phyloP scores from a whole-genome alignment of 306 rosid species.

The Fagus crenata region DNA sequence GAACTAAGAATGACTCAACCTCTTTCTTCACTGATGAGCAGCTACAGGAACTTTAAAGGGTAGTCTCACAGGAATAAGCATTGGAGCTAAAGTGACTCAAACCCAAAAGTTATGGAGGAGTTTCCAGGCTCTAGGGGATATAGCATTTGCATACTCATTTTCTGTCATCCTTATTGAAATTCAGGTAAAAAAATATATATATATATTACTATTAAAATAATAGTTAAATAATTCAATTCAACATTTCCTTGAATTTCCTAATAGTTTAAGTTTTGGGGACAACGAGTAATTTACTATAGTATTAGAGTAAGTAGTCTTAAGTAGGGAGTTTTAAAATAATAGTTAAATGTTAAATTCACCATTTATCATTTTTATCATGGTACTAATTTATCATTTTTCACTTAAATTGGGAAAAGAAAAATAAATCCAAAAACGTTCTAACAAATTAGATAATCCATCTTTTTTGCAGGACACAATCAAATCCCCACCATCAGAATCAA shows the following conservation, averaged over 20 bases:
- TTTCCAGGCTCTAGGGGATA: constrained; percentile 67
- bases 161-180: constrained; percentile 62
- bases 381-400: neutral
- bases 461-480: constrained; percentile 66
- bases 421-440: neutral
- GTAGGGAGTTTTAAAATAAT: too few species aligned
- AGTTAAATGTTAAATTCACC: too few species aligned
- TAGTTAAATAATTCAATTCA: too few species aligned
- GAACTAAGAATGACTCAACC: constrained; percentile 1
- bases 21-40: constrained; percentile 33
- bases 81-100: constrained; percentile 32
- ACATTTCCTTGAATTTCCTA: too few species aligned
- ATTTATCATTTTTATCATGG: too few species aligned
- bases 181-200: constrained; percentile 45
- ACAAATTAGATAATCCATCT: neutral
- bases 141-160: constrained; percentile 63
- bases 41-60: constrained; percentile 50
- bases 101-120: constrained; percentile 55
- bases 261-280: too few species aligned
- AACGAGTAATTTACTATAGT: too few species aligned
- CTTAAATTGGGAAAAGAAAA: neutral
- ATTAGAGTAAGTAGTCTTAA: too few species aligned
- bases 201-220: too few species aligned
- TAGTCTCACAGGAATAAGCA: constrained; percentile 45
- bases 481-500: constrained; percentile 83